These are phyloP conservation scores for Huntiella abstrusa DNA, from an alignment of 2,329 filamentous ascomycete genomes.

Conservation along the genomic window DNA sequence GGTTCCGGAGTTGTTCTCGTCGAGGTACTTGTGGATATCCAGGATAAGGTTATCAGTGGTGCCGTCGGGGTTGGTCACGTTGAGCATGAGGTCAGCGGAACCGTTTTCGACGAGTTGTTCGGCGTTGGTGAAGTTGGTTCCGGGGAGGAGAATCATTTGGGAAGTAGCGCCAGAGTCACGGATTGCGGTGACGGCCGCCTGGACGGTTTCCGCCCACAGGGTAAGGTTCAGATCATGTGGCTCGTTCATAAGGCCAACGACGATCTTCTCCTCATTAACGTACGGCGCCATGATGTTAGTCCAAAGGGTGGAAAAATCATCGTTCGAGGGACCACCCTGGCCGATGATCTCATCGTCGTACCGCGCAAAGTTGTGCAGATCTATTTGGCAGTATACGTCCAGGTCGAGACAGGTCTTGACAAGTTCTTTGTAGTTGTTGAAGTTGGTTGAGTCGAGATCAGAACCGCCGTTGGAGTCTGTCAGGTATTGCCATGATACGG, in stretches of 20 bases:
- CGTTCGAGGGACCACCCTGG: slow-evolving; percentile 43
- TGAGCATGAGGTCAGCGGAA: slow-evolving; percentile 30
- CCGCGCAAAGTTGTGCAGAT: slow-evolving; percentile 39
- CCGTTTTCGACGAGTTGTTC: slow-evolving; percentile 28
- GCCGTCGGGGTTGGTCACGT: slow-evolving; percentile 39
- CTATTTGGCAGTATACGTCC: slow-evolving; percentile 39
- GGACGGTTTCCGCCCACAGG: slow-evolving; percentile 40
- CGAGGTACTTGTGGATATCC: slow-evolving; percentile 43
- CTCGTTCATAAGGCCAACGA: slow-evolving; percentile 53
- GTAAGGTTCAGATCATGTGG: slow-evolving; percentile 40
- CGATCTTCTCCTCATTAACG: slow-evolving; percentile 30
- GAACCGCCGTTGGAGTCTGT: slow-evolving; percentile 31
- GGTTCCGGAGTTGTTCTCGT: slow-evolving; percentile 36
- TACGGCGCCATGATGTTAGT: slow-evolving; percentile 38
- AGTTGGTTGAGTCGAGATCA: slow-evolving; percentile 27
- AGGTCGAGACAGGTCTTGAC: slow-evolving; percentile 36
- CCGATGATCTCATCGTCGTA: slow-evolving; percentile 45
- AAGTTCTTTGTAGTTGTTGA: slow-evolving; percentile 33
- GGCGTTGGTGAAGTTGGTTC: slow-evolving; percentile 38
- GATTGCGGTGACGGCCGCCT: slow-evolving; percentile 46
- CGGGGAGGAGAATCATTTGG: slow-evolving; percentile 46
- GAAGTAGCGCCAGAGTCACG: slow-evolving; percentile 41
- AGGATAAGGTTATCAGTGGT: slow-evolving; percentile 35
- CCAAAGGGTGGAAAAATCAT: slow-evolving; percentile 40
- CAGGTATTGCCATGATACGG: slow-evolving; percentile 38